phyloP scores from a whole-genome alignment of 495 filamentous ascomycete species.

The Cercophora newfieldiana region DNA sequence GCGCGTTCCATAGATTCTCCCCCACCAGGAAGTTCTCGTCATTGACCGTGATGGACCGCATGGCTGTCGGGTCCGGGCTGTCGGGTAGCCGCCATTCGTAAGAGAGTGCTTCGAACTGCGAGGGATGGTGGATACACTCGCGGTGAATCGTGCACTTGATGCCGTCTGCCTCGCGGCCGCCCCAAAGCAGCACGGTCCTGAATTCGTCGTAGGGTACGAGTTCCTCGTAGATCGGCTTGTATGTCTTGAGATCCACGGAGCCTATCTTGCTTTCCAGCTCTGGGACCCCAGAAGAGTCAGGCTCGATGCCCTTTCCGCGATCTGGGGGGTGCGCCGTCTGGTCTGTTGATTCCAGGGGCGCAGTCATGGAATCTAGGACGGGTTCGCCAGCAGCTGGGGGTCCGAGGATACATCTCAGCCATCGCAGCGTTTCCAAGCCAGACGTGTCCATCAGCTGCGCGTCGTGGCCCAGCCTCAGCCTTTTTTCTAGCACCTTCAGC shows the following conservation, averaged over 20 bases:
- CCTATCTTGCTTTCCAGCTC: not conserved
- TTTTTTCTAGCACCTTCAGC: not conserved
- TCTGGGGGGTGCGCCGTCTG: not conserved
- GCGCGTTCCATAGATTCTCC: not conserved
- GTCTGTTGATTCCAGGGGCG: not conserved
- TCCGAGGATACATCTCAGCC: not conserved
- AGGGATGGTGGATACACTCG: not conserved
- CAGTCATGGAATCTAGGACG: not conserved
- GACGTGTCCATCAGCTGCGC: not conserved
- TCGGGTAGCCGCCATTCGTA: not conserved
- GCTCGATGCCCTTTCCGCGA: not conserved
- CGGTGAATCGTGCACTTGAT: constrained; percentile 1
- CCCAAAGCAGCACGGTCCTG: not conserved
- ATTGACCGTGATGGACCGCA: constrained; percentile 2
- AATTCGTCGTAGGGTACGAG: constrained; percentile 1
- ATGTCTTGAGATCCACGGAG: not conserved
- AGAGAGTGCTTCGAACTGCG: constrained; percentile 1
- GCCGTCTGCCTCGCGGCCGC: not conserved
- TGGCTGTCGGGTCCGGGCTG: not conserved
- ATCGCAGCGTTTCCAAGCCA: not conserved
- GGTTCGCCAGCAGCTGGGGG: not conserved
- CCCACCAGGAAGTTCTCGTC: not conserved
- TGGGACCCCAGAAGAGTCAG: not conserved
- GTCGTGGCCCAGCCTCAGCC: not conserved
- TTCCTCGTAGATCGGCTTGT: not conserved